Evolutionary conservation across 805 yeast species (phyloP).

Genomic region (Metschnikowia arizonensis): DNA sequence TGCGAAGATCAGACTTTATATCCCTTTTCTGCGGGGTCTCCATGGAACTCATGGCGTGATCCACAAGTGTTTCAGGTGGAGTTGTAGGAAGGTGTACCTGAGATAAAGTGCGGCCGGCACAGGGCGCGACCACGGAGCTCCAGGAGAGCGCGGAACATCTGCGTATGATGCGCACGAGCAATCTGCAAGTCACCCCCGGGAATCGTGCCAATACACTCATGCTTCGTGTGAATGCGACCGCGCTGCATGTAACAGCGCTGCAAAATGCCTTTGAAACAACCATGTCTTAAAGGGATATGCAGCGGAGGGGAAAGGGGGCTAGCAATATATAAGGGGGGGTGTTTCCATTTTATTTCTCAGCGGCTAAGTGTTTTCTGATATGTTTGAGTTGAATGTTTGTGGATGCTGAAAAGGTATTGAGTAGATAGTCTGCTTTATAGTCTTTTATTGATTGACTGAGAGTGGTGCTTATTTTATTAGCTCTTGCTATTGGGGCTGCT

Average conservation of each 20-base stretch:
- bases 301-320: too few species aligned
- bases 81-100: slow-evolving; percentile 2
- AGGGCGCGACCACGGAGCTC: slow-evolving; percentile 4
- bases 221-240: background rate
- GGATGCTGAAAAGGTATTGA: too few species aligned
- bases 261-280: background rate
- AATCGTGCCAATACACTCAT: background rate
- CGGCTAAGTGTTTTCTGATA: too few species aligned
- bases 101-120: slow-evolving; percentile 5
- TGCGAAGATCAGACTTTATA: background rate
- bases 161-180: slow-evolving; percentile 1
- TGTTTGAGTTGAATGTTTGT: too few species aligned
- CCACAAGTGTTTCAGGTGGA: slow-evolving; percentile 3
- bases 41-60: slow-evolving; percentile 3
- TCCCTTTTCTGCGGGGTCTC: background rate
- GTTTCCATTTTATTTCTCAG: too few species aligned
- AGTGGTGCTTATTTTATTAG: too few species aligned
- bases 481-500: too few species aligned
- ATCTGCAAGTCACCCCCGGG: background rate
- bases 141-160: background rate
- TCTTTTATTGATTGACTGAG: too few species aligned
- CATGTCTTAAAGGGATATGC: background rate
- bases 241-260: background rate
- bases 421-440: too few species aligned
- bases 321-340: too few species aligned